Base-by-base conservation (phyloP, 2,329 filamentous ascomycete genomes). In the Penicillium sp. region DNA sequence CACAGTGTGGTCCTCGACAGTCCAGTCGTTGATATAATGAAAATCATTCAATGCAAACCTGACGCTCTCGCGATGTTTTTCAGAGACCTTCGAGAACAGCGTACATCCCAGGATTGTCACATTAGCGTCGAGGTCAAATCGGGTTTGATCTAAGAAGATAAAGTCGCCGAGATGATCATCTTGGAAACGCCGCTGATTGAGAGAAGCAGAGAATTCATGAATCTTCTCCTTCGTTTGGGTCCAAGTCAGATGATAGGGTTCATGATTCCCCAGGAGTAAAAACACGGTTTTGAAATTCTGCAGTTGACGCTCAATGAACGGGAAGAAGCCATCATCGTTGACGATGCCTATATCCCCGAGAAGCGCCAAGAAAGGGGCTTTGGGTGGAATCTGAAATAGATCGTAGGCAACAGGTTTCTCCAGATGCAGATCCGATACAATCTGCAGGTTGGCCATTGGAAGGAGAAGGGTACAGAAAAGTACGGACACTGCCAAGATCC, bases 341-440 rank as follows among this genome's bases (percentile, higher is more conserved):
- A 70, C 57, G 53, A 77, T 76, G 44, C 82, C 83, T 49, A 86
- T 81, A 59, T 85, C 82, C 22, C 84, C 83, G 0, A 85, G 73
- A 0, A 86, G 74, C 0, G 81, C 82, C 2, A 86, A 73, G 54
- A 79, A 76, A 0, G 79, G 79, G 1, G 82, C 79, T 48, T 69
- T 72, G 1, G 79, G 77, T 0, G 63, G 48, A 22, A 85, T 79
- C 2, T 79, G 63, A 61, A 81, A 85, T 23, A 72, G 22, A 58
- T 82, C 77, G 65, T 85, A 86, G 18, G 72, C 69, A 42, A 74
- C 71, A 0, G 78, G 75, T 8, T 66, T 63, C 63, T 86, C 82
- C 7, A 86, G 73, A 57, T 86, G 83, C 3, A 86, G 73, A 66
- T 86, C 83, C 0, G 82, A 85, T n/a, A 85, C 54, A 45, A 85